A percentile compares a stretch with the other conserved stretches of the same genome.
Evolutionary conservation across 139 green algal genomes (phyloP).

Genomic region (Micromonas commoda): DNA sequence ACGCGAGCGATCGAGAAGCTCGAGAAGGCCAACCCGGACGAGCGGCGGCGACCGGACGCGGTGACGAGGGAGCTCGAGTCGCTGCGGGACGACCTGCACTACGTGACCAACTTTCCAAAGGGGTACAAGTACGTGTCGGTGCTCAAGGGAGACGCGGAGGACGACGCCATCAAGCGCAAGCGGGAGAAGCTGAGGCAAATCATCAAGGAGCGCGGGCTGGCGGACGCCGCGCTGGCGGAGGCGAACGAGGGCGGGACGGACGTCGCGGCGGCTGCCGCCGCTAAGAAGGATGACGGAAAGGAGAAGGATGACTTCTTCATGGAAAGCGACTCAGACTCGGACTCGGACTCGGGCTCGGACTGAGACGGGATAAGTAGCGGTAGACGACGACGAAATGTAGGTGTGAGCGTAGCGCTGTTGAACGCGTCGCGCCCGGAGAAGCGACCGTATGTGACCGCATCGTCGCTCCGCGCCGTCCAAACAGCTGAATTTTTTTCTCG

Average conservation of each 20-base stretch:
- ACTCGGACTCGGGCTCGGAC: neutral
- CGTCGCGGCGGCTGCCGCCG: neutral
- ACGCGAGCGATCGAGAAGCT: constrained; percentile 58
- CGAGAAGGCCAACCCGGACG: constrained; percentile 28
- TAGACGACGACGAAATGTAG: neutral
- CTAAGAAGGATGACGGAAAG: neutral
- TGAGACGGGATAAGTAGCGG: neutral
- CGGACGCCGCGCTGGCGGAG: constrained; percentile 3
- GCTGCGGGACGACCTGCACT: constrained; percentile 59
- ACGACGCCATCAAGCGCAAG: neutral
- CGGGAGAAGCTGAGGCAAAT: neutral
- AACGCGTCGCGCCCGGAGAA: too few species aligned
- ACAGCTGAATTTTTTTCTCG: too few species aligned
- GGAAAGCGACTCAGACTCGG: constrained; percentile 3
- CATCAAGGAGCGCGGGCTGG: constrained; percentile 2
- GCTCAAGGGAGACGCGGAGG: constrained; percentile 33
- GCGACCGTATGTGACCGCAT: too few species aligned
- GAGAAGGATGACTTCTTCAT: constrained; percentile 10
- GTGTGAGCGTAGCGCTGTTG: neutral
- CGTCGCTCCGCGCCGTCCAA: too few species aligned
- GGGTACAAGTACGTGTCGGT: constrained; percentile 78
- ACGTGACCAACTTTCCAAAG: constrained; percentile 77
- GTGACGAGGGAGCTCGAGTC: neutral
- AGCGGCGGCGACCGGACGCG: constrained; percentile 26
- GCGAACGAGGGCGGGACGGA: constrained; percentile 19